Conservation (phyloP, 208 protist species). For the Leishmania aethiopica region DNA sequence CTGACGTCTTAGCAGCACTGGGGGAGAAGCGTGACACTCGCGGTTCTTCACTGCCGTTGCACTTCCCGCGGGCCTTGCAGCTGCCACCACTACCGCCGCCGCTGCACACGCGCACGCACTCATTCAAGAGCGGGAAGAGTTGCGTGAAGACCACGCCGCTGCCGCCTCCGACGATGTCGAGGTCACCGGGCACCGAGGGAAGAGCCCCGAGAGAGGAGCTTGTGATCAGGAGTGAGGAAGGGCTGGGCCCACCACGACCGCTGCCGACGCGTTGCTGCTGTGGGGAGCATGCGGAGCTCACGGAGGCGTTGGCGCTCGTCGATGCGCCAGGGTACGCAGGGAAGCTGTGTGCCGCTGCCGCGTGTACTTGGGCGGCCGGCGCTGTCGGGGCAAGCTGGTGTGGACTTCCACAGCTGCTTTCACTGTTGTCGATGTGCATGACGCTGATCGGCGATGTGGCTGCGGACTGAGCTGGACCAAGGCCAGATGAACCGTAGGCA, state of each 20-base stretch:
- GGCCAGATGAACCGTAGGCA: background rate
- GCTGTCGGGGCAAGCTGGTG: constrained; percentile 10
- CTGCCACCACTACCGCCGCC: background rate
- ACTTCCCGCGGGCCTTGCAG: background rate
- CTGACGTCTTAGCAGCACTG: background rate
- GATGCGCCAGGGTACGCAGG: background rate
- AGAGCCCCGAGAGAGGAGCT: constrained; percentile 1
- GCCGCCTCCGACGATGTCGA: background rate
- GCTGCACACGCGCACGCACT: constrained; percentile 10
- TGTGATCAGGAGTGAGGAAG: background rate
- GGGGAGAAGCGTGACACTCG: background rate
- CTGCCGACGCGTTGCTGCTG: background rate
- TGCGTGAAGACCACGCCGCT: constrained; percentile 14
- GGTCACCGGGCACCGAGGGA: background rate
- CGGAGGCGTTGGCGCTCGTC: background rate
- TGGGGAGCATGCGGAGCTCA: background rate
- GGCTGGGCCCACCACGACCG: background rate
- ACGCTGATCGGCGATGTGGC: constrained; percentile 25
- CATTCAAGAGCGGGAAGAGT: constrained; percentile 24
- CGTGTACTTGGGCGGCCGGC: background rate
- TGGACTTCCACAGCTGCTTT: constrained; percentile 25
- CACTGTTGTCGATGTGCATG: constrained; percentile 12
- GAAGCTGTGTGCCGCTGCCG: constrained; percentile 4
- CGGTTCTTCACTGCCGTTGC: background rate
- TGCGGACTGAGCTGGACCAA: background rate